Evolutionary conservation across 768 basidiomycete species (phyloP), one percentile per base, ranked within the genome.

Genomic region (Pulveroboletus frians): DNA sequence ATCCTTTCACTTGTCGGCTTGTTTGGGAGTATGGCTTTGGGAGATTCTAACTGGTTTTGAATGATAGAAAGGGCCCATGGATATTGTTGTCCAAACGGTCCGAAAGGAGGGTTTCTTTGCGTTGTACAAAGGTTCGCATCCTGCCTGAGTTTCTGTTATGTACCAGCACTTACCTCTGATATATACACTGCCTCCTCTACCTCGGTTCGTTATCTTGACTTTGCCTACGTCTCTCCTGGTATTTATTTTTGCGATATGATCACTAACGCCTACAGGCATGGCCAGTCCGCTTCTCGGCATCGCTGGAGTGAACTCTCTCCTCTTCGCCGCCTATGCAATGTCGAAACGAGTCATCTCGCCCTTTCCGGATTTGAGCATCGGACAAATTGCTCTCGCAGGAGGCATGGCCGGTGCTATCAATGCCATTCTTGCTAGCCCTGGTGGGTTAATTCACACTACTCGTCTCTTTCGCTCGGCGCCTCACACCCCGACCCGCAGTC

Each of bases 381-480:
- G 76, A 21, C 81, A 97, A 67, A 88, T 81, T 14, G 91, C 92
- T 0, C 63, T 80, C 0, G 94, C 96, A 0, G 95, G 96, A 0
- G 81, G 83, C 0, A 90, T 96, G 80, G 96, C 96, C 0, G 96
- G 96, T 6, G 92, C 88, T 2, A 83, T 79, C 1, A 95, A 97
- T 62, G 82, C 95, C 11, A 69, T 98, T 9, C 76, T 98, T 3
- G 95, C 95, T 2, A 89, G 88, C 67, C 96, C 96, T 45, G 92
- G 84, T 85, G 27, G 38, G 72, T 57, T 10, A 34, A 9, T 18
- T 37, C n/a, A 9, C 36, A 29, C 32, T 20, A 11, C 11, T 15
- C 26, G 32, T 39, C 27, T 18, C 6, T 14, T 27, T 29, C 4
- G 4, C 29, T 18, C 15, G 15, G 26, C 26, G 20, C 26, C 26